Base-by-base conservation (phyloP, 2,329 filamentous ascomycete genomes). In the Leptographium galeiforme region DNA sequence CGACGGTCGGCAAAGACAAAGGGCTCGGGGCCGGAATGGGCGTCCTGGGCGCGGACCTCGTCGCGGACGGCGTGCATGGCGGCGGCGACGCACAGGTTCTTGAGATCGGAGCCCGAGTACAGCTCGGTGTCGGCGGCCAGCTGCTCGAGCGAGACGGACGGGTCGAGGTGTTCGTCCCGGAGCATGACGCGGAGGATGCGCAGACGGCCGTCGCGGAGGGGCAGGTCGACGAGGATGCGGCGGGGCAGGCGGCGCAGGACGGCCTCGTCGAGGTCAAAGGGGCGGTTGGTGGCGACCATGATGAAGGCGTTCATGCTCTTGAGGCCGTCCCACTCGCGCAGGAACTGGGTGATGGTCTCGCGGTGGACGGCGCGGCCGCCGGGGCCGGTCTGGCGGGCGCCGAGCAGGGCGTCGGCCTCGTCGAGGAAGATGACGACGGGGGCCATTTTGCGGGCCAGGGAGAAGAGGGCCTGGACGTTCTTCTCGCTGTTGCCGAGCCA, bases 361-460 rank as follows among this genome's bases (percentile, higher is more conserved):
- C 90, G 81, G 61, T 94, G 87, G 2, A 79, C 83, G 7, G 80
- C 79, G 34, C 87, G 77, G 60, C 81, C 25, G 25, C 25, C 82
- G 55, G 77, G 76, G 30, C 77, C 74, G 41, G 79, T 78, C 58
- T 81, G 77, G 53, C 93, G 81, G 16, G 86, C 84, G 32, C 87
- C 87, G 53, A 98, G 85, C 48, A 98, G 83, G 8, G 91, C 87
- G 66, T 98, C 93, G 25, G 90, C 93, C 69, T 98, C 93, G 63
- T 98, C 93, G 57, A 98, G 89, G 70, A 98, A 97, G 50, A 98
- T 87, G 16, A 98, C 84, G 63, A 90, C 90, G 0, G 93, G 93
- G 1, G 86, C 85, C 8, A 96, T 78, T 67, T 95, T 95, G 69
- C 89, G 89, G 5, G 93, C 93, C 0, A 97, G 75, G 0, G 82